Conservation (phyloP, 1,284 basidiomycete species). For the Melampsora americana region DNA sequence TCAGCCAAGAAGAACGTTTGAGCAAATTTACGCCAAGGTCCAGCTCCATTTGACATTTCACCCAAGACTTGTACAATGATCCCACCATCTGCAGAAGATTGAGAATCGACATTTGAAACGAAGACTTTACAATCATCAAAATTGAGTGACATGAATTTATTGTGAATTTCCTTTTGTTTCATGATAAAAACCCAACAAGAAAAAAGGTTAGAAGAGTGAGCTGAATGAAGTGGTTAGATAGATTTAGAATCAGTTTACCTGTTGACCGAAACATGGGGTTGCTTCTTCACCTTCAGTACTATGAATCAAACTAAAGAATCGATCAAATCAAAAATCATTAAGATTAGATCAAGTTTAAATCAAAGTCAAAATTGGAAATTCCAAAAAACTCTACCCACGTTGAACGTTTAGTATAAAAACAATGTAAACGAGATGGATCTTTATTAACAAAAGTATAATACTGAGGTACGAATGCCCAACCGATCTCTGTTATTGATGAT, state of each 20-base stretch:
- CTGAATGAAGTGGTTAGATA: too few relatives aligned
- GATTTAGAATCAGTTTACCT: slow-evolving; percentile 63
- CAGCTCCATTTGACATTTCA: slow-evolving; percentile 87
- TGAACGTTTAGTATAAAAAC: slow-evolving; percentile 97
- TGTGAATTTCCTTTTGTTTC: slow-evolving; percentile 99
- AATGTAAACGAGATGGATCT: slow-evolving; percentile 90
- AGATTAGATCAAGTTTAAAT: too few relatives aligned
- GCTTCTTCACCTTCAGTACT: slow-evolving; percentile 91
- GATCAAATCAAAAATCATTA: slow-evolving; percentile 40
- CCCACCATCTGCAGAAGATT: slow-evolving; percentile 82
- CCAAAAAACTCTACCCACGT: slow-evolving; percentile 59
- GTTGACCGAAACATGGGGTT: slow-evolving; percentile 82
- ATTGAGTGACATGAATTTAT: slow-evolving; percentile 86
- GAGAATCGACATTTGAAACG: slow-evolving; percentile 56
- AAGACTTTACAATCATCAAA: slow-evolving; percentile 96
- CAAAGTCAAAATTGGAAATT: too few relatives aligned
- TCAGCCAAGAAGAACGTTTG: slow-evolving; percentile 99
- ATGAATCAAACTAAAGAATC: slow-evolving; percentile 66
- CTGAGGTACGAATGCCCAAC: slow-evolving; percentile 55
- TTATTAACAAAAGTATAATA: slow-evolving; percentile 89
- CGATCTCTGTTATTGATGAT: slow-evolving; percentile 51
- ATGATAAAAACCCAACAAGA: too few relatives aligned
- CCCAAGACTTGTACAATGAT: slow-evolving; percentile 99
- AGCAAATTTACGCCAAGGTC: slow-evolving; percentile 92
- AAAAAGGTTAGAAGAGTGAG: too few relatives aligned